These are phyloP conservation scores for Psilocybe cyanescens DNA, from an alignment of 768 basidiomycete species.

Conservation along the genomic window DNA sequence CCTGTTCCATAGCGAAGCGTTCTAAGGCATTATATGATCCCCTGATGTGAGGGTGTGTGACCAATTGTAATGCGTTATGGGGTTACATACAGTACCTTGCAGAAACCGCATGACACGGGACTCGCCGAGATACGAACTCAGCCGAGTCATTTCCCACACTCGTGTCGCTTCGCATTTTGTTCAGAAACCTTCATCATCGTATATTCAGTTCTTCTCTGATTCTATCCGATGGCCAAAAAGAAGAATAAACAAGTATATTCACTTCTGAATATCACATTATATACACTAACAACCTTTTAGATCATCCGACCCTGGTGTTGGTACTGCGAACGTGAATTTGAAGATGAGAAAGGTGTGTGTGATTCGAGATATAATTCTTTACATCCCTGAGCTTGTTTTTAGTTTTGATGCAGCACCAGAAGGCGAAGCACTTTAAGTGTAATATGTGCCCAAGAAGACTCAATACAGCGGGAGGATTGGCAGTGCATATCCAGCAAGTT, in stretches of 20 bases:
- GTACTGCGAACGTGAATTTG: constrained; percentile 99
- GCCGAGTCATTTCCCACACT: constrained; percentile 13
- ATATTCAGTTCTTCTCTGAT: neutral
- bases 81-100: too few relatives aligned
- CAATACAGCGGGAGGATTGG: constrained; percentile 97
- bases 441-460: constrained; percentile 92
- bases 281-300: constrained; percentile 38
- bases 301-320: constrained; percentile 95
- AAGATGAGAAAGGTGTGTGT: constrained; percentile 93
- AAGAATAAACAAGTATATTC: constrained; percentile 58
- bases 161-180: constrained; percentile 14
- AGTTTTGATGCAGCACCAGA: constrained; percentile 99
- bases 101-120: neutral
- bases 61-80: too few relatives aligned
- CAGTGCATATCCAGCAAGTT: constrained; percentile 98
- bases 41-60: too few relatives aligned
- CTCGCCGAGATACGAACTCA: constrained; percentile 8
- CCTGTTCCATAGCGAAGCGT: too few relatives aligned
- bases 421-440: constrained; percentile 99
- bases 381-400: constrained; percentile 6
- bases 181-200: constrained; percentile 11
- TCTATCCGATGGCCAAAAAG: constrained; percentile 53
- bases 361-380: neutral
- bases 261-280: neutral
- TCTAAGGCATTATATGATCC: too few relatives aligned